Evolutionary conservation across 495 filamentous ascomycete species (phyloP).

Genomic region (Trypethelium eluteriae): DNA sequence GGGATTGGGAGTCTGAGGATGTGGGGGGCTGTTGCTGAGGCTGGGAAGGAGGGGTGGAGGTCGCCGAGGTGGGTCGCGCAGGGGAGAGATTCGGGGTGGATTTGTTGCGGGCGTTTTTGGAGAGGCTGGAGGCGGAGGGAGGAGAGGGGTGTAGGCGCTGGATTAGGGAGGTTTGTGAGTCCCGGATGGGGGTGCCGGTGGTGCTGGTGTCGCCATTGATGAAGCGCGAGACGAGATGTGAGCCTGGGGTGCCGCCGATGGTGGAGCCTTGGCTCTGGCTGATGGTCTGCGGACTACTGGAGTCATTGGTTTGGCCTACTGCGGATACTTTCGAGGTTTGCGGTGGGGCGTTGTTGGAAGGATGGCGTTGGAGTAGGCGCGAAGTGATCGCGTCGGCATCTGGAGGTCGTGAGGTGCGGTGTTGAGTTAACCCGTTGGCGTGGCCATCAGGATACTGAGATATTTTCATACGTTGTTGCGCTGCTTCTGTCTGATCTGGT

Average conservation of each 20-base stretch:
- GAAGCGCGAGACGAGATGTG: conserved; percentile 32
- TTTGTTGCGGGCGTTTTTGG: background rate
- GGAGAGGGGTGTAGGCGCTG: conserved; percentile 17
- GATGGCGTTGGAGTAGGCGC: conserved; percentile 49
- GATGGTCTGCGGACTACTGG: conserved; percentile 34
- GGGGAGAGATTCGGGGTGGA: background rate
- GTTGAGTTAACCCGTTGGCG: background rate
- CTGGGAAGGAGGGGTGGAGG: background rate
- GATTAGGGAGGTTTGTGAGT: background rate
- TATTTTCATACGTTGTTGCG: background rate
- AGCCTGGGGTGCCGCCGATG: conserved; percentile 36
- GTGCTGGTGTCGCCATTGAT: conserved; percentile 31
- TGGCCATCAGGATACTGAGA: conserved; percentile 1
- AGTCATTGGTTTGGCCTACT: conserved; percentile 40
- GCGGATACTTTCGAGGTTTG: conserved; percentile 53
- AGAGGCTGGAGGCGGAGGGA: background rate
- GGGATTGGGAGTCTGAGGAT: background rate
- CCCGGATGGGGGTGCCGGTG: conserved; percentile 21
- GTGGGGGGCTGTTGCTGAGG: conserved; percentile 1
- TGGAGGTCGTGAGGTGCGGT: conserved; percentile 21
- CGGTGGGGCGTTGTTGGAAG: conserved; percentile 50
- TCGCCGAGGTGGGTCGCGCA: too few relatives aligned
- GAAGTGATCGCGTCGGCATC: conserved; percentile 46
- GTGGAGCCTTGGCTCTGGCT: conserved; percentile 35
- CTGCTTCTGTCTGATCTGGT: background rate